Percentiles rank a stretch among this genome's conserved stretches.
Conservation (phyloP, 1,284 basidiomycete genomes). For the Fomitopsis betulina region DNA sequence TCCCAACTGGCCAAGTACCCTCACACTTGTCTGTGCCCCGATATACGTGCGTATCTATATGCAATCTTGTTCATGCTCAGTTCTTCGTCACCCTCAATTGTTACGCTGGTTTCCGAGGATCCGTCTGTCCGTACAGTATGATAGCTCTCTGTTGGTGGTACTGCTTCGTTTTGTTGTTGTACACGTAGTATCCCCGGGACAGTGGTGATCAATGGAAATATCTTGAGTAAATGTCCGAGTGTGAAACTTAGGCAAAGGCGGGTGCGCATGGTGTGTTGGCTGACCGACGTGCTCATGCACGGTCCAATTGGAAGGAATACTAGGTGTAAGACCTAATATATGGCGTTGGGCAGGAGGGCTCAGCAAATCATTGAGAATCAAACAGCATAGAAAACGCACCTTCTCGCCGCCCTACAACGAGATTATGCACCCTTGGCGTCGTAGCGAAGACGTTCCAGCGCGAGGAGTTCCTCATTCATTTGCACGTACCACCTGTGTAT, state of each 20-base stretch:
- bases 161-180: not conserved
- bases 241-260: too few relatives aligned
- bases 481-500: conserved; percentile 19
- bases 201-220: not conserved
- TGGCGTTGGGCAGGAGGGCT: too few relatives aligned
- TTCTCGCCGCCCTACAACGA: not conserved
- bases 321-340: not conserved
- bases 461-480: conserved; percentile 16
- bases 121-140: not conserved
- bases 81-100: not conserved
- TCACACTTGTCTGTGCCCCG: not conserved
- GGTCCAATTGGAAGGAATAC: not conserved
- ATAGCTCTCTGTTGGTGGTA: not conserved
- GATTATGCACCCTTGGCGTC: conserved; percentile 22
- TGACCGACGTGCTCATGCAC: not conserved
- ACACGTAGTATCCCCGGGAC: not conserved
- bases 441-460: conserved; percentile 24
- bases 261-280: not conserved
- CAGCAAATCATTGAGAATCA: too few relatives aligned
- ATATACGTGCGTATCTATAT: conserved; percentile 2
- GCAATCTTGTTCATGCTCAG: not conserved
- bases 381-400: too few relatives aligned
- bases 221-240: not conserved
- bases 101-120: not conserved
- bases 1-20: not conserved